Base-by-base conservation (phyloP, 1,139 yeast species). In the Suhomyces panamericanus region DNA sequence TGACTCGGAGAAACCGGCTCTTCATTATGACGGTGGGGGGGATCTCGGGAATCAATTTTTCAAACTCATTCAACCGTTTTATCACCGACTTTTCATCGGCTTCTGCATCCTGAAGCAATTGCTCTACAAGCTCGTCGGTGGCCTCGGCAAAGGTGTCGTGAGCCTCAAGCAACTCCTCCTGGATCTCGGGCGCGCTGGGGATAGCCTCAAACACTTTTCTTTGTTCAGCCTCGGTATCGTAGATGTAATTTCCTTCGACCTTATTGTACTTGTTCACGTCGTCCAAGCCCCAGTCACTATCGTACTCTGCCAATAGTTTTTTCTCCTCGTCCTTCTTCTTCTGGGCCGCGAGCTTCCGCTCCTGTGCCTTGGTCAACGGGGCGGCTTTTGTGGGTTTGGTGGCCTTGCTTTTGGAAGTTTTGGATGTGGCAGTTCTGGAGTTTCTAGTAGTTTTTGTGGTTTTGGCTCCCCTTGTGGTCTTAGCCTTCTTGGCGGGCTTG, bases 231-330 rank as follows among this genome's bases (percentile, higher is more conserved):
- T 58, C 60, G 26, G 65, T 57, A 8, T 70, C 74, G 48, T 63
- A 73, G 3, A 73, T 54, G 48, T 64, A 71, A 50, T 71, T 63
- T 0, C 75, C 77, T 24, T 51, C 48, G 11, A 60, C 57, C 35
- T 46, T 51, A 42, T 59, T 52, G 44, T 47, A 56, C 7, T 39
- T 50, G n/a, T 49, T 41, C 13, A 47, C 41, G 17, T 69, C 75
- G 9, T 69, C 74, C 16, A 73, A 46, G 1, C 78, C 78, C 78
- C 78, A 73, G 53, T 73, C 78, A 4, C 70, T 60, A 53, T 73
- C 78, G 41, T 62, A 63, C 14, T 62, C 70, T 26, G 57, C 59
- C 35, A 51, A 35, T 12, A 53, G 30, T 36, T 47, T 49, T 26
- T 33, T 34, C 34, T 59, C 61, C 17, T 53, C 58, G 6, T 63